Base-by-base conservation (phyloP, 1,284 basidiomycete species). In the Ceratobasidium theobromae region DNA sequence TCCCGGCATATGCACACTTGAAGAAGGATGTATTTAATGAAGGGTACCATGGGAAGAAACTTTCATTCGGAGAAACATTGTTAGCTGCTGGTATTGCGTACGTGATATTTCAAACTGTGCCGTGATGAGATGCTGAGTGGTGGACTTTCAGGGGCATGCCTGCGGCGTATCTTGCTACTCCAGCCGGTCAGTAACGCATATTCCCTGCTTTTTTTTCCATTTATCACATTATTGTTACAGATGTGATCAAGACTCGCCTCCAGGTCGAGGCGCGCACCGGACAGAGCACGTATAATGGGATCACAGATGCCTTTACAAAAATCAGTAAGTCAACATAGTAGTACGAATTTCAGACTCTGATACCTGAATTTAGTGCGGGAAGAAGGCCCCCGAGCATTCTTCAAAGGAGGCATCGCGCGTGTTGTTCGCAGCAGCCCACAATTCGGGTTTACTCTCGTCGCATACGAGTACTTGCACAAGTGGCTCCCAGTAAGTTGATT, bases 181-280 rank as follows among this genome's bases (percentile, higher is more conserved):
- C 90, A 30, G 89, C 89, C 72, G 89, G 89, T 90, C 71, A 72
- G 79, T 60, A 48, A 23, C 28, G 27, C 21, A 11, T 66, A 18
- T 40, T 25, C 11, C 49, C 25, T 65, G 46, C 67, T 65, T 70
- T 32, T 67, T 70, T 30, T 41, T 53, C 33, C 66, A 30, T 27
- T 21, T 6, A 75, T 72, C 46, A 73, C 74, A 45, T 74, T 64
- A 72, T 27, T 71, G 73, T 75, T 0, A 75, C 76, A 86, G 96
- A 99, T 77, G 97, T 99, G 68, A 93, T 98, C 76, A 99, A 99
- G 84, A 99, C 96, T n/a, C 87, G 96, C 66, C 80, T 99, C 70
- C 97, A 99, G 76, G 89, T 94, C n/a, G 97, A 99, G 77, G 90
- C 94, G 35, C 84, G 89, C 69, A 89, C 91, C 72, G 97, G 96